Percentiles rank a stretch among this genome's conserved stretches.
These are phyloP conservation scores for Tetraselmis striata DNA, from an alignment of 139 green algal species.

Conservation along the genomic window DNA sequence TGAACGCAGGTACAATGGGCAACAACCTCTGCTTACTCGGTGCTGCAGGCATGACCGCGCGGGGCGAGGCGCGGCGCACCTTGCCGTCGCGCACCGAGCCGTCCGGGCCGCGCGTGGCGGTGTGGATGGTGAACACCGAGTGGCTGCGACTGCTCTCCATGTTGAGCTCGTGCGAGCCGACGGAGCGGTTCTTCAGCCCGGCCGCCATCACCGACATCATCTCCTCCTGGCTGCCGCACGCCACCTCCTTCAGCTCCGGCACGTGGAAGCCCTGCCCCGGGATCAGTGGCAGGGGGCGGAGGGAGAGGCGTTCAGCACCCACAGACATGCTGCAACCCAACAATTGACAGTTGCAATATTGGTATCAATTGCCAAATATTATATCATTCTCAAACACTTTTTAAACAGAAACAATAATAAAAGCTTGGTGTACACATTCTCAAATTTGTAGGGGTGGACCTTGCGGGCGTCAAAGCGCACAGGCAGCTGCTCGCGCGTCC, in stretches of 20 bases:
- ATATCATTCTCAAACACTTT: no score
- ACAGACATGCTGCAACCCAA: no score
- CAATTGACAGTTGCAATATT: no score
- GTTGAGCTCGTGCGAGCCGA: slow-evolving; percentile 82
- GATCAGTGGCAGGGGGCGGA: no score
- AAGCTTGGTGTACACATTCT: no score
- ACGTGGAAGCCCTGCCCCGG: slow-evolving; percentile 74
- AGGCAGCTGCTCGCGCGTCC: not conserved
- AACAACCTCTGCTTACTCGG: no score
- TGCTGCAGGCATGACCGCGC: no score
- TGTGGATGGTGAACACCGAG: slow-evolving; percentile 80
- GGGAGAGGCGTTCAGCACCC: no score
- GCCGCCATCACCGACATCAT: not conserved
- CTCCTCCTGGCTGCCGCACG: slow-evolving; percentile 31
- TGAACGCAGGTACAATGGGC: no score
- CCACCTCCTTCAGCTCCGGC: slow-evolving; percentile 44
- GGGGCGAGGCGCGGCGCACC: slow-evolving; percentile 27
- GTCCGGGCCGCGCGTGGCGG: slow-evolving; percentile 36
- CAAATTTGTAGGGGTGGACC: no score
- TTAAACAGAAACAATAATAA: no score
- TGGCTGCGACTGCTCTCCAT: slow-evolving; percentile 72
- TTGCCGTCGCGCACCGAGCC: slow-evolving; percentile 57
- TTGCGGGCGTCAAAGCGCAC: not conserved
- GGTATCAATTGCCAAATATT: no score
- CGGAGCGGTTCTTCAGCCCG: slow-evolving; percentile 21